A percentile compares a stretch with the other conserved stretches of the same genome.
Conservation (phyloP, 208 protist species). For the Crithidia brevicula region DNA sequence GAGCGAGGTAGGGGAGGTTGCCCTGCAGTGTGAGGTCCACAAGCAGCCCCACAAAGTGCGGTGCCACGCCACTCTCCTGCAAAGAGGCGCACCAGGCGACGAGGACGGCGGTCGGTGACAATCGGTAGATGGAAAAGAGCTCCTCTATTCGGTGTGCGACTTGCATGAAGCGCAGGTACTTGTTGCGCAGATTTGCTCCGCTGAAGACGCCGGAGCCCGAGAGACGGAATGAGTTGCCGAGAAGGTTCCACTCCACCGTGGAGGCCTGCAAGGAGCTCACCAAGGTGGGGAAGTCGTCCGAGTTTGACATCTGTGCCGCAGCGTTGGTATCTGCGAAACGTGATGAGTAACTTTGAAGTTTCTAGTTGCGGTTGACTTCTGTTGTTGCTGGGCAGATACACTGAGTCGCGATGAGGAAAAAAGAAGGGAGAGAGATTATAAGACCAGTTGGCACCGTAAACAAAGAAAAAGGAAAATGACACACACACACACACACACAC, state of each 20-base stretch:
- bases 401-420: background rate
- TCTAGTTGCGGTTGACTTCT: too few relatives aligned
- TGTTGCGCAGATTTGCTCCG: conserved; percentile 13
- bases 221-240: conserved; percentile 5
- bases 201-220: conserved; percentile 6
- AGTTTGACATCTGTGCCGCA: background rate
- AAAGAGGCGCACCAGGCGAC: conserved; percentile 31
- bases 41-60: conserved; percentile 37
- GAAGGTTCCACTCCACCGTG: conserved; percentile 32
- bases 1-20: conserved; percentile 46
- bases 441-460: background rate
- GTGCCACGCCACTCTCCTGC: conserved; percentile 24
- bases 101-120: conserved; percentile 10
- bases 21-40: conserved; percentile 45
- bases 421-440: background rate
- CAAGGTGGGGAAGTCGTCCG: conserved; percentile 34
- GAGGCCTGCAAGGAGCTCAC: conserved; percentile 37
- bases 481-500: background rate
- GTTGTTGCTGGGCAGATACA: too few relatives aligned
- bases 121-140: conserved; percentile 22
- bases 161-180: conserved; percentile 33
- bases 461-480: background rate
- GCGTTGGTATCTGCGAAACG: background rate
- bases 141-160: conserved; percentile 32
- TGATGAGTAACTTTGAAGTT: too few relatives aligned